These are phyloP conservation scores for Emmonsia crescens DNA, from an alignment of 2,329 filamentous ascomycete genomes.

Conservation along the genomic window DNA sequence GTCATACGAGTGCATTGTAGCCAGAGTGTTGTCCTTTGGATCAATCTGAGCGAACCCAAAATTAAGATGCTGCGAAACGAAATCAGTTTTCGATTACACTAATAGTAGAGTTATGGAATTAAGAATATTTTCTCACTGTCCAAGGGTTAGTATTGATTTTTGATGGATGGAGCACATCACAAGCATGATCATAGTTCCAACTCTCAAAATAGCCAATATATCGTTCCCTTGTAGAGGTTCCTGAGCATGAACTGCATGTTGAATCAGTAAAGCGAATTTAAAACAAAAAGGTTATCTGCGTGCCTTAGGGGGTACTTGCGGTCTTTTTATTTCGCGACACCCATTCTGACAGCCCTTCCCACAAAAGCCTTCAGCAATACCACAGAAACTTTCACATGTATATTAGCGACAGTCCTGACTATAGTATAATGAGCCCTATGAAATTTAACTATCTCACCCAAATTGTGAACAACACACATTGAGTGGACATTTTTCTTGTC, in stretches of 20 bases:
- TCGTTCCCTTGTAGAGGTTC: constrained; percentile 5
- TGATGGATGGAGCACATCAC: constrained; percentile 5
- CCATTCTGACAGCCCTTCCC: constrained; percentile 4
- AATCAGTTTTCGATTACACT: constrained; percentile 1
- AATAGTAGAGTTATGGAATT: neutral
- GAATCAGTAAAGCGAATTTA: constrained; percentile 4
- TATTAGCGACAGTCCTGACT: neutral
- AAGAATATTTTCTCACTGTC: constrained; percentile 4
- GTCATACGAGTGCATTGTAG: constrained; percentile 1
- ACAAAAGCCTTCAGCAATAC: constrained; percentile 1
- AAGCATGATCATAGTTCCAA: constrained; percentile 16
- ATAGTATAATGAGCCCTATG: neutral
- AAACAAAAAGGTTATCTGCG: neutral
- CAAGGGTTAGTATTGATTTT: constrained; percentile 7
- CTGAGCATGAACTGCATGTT: neutral
- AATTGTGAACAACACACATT: constrained; percentile 29
- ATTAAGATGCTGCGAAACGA: constrained; percentile 19
- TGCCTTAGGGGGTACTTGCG: neutral
- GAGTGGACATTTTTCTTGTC: constrained; percentile 20
- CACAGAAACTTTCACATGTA: neutral
- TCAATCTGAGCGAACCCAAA: constrained; percentile 27
- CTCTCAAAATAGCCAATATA: constrained; percentile 29
- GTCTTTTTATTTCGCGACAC: constrained; percentile 2
- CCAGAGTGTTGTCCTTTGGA: neutral
- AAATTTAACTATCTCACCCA: constrained; percentile 13